phyloP scores from a whole-genome alignment of 768 basidiomycete species.

The Floccularia luteovirens region DNA sequence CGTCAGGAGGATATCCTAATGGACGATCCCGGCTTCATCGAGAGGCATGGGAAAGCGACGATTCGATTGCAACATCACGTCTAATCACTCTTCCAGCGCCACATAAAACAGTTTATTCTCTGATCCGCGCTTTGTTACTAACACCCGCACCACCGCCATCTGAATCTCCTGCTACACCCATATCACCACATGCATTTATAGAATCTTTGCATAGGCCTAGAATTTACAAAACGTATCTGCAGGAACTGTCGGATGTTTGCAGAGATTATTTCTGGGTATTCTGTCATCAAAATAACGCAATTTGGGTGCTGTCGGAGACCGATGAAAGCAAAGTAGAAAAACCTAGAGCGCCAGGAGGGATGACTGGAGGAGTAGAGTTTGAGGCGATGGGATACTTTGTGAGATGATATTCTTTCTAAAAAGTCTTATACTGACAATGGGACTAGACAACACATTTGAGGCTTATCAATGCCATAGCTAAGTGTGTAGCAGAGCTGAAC shows the following conservation, averaged over 20 bases:
- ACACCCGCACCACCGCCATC: constrained; percentile 28
- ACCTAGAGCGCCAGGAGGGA: constrained; percentile 91
- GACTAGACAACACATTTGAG: constrained; percentile 79
- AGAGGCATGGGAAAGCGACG: constrained; percentile 53
- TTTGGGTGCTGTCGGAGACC: constrained; percentile 81
- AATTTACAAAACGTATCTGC: constrained; percentile 29
- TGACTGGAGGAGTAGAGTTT: constrained; percentile 97
- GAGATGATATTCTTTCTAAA: constrained; percentile 20
- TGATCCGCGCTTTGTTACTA: constrained; percentile 72
- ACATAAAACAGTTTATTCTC: constrained; percentile 65
- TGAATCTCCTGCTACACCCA: constrained; percentile 22
- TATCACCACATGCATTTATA: constrained; percentile 70
- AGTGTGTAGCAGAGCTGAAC: constrained; percentile 55
- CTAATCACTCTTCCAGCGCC: constrained; percentile 64
- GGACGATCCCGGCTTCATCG: constrained; percentile 26
- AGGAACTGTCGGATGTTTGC: constrained; percentile 72
- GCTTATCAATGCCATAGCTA: constrained; percentile 76
- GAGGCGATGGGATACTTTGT: constrained; percentile 97
- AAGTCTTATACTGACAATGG: not conserved
- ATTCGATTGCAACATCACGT: constrained; percentile 29
- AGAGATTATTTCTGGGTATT: constrained; percentile 97
- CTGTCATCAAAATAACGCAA: constrained; percentile 89
- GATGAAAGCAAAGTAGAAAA: constrained; percentile 83
- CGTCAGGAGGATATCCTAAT: constrained; percentile 23
- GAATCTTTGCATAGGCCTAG: constrained; percentile 31